These are phyloP conservation scores for Solanum pinnatisectum DNA, from an alignment of 257 asterid species.

Conservation along the genomic window DNA sequence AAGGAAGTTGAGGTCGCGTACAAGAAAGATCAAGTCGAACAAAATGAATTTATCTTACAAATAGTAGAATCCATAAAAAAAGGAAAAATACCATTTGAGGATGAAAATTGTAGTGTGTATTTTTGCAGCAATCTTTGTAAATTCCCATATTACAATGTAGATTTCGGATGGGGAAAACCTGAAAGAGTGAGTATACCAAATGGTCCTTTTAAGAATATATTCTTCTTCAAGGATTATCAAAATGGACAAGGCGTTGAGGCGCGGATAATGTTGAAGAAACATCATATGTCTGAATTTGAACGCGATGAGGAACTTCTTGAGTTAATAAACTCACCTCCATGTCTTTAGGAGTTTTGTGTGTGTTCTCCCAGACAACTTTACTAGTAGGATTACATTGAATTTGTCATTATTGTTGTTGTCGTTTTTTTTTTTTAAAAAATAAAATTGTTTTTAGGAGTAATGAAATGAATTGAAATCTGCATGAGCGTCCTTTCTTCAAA, in stretches of 20 bases:
- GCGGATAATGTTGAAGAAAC: not conserved
- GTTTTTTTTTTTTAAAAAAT: too few relatives aligned
- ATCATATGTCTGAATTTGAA: not conserved
- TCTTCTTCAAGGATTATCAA: not conserved
- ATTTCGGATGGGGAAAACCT: too few relatives aligned
- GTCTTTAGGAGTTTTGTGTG: too few relatives aligned
- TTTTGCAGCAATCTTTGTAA: too few relatives aligned
- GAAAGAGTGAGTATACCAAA: not conserved
- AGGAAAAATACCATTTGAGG: not conserved
- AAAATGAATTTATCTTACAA: not conserved
- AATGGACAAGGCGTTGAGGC: not conserved
- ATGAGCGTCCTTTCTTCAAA: too few relatives aligned
- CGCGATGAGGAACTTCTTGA: not conserved
- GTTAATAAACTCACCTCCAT: not conserved
- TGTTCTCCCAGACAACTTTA: too few relatives aligned
- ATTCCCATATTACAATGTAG: too few relatives aligned
- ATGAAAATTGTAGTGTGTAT: too few relatives aligned
- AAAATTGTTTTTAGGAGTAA: too few relatives aligned
- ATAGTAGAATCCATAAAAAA: not conserved
- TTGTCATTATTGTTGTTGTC: too few relatives aligned
- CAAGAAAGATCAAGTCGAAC: not conserved
- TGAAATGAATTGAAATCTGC: too few relatives aligned
- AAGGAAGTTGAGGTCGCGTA: not conserved
- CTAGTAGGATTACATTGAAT: too few relatives aligned
- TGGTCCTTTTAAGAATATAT: not conserved